Conservation (phyloP, 2,329 filamentous ascomycete genomes). For the Aspergillus nomiae region DNA sequence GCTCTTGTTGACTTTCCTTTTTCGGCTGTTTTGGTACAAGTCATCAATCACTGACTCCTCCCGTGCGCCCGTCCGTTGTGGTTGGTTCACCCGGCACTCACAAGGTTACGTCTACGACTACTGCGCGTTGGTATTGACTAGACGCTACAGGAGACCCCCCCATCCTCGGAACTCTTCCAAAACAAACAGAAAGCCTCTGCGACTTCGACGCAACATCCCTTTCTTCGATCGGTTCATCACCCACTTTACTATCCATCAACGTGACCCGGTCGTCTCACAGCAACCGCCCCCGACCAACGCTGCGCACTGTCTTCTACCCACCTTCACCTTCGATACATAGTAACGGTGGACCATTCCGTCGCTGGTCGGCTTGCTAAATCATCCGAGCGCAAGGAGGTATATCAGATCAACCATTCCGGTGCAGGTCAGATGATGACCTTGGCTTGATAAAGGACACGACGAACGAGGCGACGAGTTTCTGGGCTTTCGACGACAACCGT, state of each 20-base stretch:
- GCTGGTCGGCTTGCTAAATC: conserved; percentile 33
- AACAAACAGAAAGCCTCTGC: conserved; percentile 2
- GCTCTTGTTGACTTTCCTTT: conserved; percentile 14
- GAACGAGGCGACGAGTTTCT: conserved; percentile 27
- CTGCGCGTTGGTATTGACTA: conserved; percentile 24
- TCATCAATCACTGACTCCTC: conserved; percentile 15
- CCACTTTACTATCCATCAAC: not conserved
- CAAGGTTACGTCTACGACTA: conserved; percentile 17
- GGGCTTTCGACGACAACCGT: conserved; percentile 24
- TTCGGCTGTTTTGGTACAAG: conserved; percentile 8
- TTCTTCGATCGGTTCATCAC: not conserved
- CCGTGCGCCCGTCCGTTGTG: conserved; percentile 16
- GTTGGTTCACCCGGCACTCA: conserved; percentile 20
- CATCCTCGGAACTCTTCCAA: conserved; percentile 5
- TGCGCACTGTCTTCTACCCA: conserved; percentile 15
- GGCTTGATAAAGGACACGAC: conserved; percentile 24
- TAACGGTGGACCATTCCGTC: conserved; percentile 19
- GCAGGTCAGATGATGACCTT: conserved; percentile 33
- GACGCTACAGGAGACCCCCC: conserved; percentile 8
- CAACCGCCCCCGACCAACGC: conserved; percentile 8
- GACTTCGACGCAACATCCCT: not conserved
- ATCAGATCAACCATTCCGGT: not conserved
- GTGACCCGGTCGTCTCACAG: not conserved
- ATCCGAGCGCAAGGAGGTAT: conserved; percentile 9
- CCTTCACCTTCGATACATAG: conserved; percentile 14